A percentile compares a stretch with the other conserved stretches of the same genome.
These are phyloP conservation scores for Cryptococcus floricola DNA, from an alignment of 1,284 basidiomycete species.

Conservation along the genomic window DNA sequence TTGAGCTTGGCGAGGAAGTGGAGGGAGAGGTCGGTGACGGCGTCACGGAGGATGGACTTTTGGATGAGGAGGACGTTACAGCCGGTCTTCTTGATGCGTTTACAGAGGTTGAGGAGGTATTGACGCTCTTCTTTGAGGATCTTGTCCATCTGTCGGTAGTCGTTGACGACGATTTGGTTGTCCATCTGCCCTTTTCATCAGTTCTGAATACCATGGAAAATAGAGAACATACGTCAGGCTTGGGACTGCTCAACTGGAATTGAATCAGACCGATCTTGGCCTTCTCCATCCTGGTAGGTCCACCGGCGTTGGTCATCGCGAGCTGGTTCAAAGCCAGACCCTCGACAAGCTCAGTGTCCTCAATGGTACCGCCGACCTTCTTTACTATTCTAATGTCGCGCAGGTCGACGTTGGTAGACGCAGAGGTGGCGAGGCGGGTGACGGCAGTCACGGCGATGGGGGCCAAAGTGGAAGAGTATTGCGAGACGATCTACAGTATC, in stretches of 20 bases:
- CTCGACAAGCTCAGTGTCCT: conserved; percentile 96
- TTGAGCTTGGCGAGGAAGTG: conserved; percentile 97
- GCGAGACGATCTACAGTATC: conserved; percentile 80
- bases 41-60: conserved; percentile 98
- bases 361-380: conserved; percentile 98
- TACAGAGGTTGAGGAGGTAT: conserved; percentile 93
- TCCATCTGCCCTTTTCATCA: conserved; percentile 71
- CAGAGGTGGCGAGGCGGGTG: conserved; percentile 75
- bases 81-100: conserved; percentile 98
- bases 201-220: not conserved
- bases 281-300: conserved; percentile 93
- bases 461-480: conserved; percentile 95
- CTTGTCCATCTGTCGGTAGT: conserved; percentile 99
- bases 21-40: conserved; percentile 96
- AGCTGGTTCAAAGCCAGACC: conserved; percentile 96
- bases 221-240: conserved; percentile 77
- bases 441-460: conserved; percentile 98
- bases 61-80: conserved; percentile 99
- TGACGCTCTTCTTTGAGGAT: conserved; percentile 98
- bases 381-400: conserved; percentile 95
- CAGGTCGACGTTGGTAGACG: conserved; percentile 91
- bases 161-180: conserved; percentile 98
- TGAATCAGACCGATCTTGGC: conserved; percentile 98
- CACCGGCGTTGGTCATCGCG: conserved; percentile 83
- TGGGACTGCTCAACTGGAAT: conserved; percentile 96